Base-by-base conservation (phyloP, 371 early-diverging fungal genomes). In the Mucor irregularis region DNA sequence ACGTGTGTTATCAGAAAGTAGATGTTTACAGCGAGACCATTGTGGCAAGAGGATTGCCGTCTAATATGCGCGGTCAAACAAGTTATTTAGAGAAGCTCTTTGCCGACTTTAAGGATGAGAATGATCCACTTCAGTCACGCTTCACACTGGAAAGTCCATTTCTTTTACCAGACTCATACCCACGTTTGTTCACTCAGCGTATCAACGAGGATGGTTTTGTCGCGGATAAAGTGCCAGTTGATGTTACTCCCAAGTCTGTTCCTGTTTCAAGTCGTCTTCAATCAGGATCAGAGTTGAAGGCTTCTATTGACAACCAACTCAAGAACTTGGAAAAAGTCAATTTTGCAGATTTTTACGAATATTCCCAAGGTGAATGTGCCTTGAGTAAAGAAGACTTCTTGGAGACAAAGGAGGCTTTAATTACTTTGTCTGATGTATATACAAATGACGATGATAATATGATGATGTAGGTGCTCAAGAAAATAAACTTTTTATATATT, bases 351-450 rank as follows among this genome's bases (percentile, higher is more conserved):
- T 55, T 81, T 49, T 58, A 66, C 0, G 81, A 81, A 34, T 84
- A 75, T 42, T 60, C 68, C 2, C 68, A 76, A 34, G 76, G 80
- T 10, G 71, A 64, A 11, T 53, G 59, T 39, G 80, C 78, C 0
- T 56, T 81, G 9, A 65, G 47, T 1, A 52, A 40, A 9, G 81
- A 78, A 30, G 83, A 85, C 33, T 76, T 76, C 52, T 49, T 55
- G 16, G 81, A 81, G 34, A 60, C 63, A 16, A 80, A 83, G 40
- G 85, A 85, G 34, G 46, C 49, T 3, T 39, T 85, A 34, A 60
- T 80, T 30, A 65, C 71, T 4, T 55, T 81, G 49, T 71, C 71
- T 11, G 83, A 83, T 62, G 50, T 62, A 19, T 83, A 80, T 57
- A 68, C 43, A 33, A 34, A 31, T 29, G 72, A 68, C 39, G 43